phyloP scores from a whole-genome alignment of 768 basidiomycete species.

The Mycena galopus region DNA sequence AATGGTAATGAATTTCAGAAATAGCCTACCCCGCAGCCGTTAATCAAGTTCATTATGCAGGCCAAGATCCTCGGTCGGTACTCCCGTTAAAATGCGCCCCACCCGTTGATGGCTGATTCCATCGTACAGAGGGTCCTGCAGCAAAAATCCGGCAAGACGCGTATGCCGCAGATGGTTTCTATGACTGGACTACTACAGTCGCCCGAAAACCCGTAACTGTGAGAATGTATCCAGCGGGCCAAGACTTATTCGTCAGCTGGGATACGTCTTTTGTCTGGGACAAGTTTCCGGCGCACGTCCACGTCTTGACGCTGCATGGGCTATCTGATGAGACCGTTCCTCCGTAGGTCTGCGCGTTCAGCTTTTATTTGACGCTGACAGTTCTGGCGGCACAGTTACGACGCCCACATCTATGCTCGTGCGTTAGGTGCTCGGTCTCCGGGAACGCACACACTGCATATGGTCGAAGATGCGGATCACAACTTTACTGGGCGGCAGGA shows the following conservation, averaged over 20 bases:
- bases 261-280: slow-evolving; percentile 79
- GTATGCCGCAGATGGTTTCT: slow-evolving; percentile 70
- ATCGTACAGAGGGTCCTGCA: slow-evolving; percentile 44
- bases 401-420: slow-evolving; percentile 77
- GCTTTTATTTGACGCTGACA: slow-evolving; percentile 4
- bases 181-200: slow-evolving; percentile 73
- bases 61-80: slow-evolving; percentile 61
- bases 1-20: slow-evolving; percentile 56
- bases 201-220: slow-evolving; percentile 70
- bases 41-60: slow-evolving; percentile 24
- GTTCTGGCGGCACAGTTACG: slow-evolving; percentile 62
- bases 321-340: slow-evolving; percentile 76
- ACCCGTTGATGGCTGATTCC: slow-evolving; percentile 23
- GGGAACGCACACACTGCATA: slow-evolving; percentile 79
- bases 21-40: slow-evolving; percentile 7
- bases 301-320: slow-evolving; percentile 88
- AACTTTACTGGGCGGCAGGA: slow-evolving; percentile 81
- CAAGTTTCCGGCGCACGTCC: slow-evolving; percentile 68
- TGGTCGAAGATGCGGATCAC: slow-evolving; percentile 83
- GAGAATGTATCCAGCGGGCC: slow-evolving; percentile 68
- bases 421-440: slow-evolving; percentile 67
- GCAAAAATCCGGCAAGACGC: slow-evolving; percentile 60
- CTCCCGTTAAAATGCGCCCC: slow-evolving; percentile 22
- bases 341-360: slow-evolving; percentile 60
- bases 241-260: slow-evolving; percentile 73